phyloP scores from a whole-genome alignment of 1,284 basidiomycete genomes.

The Schizophyllum commune region DNA sequence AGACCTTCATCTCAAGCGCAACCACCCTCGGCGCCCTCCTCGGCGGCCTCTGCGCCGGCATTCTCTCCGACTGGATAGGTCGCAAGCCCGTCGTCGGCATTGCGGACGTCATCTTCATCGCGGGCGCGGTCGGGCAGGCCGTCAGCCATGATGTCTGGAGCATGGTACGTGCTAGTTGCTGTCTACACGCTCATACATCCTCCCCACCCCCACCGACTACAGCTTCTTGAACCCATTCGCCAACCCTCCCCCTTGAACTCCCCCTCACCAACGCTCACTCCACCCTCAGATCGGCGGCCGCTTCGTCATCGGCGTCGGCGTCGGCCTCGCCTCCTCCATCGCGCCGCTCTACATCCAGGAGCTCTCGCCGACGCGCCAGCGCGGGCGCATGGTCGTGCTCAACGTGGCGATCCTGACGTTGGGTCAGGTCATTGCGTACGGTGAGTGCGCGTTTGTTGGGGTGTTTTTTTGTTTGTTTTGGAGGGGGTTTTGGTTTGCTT shows the following conservation, averaged over 20 bases:
- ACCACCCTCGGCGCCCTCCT: constrained; percentile 76
- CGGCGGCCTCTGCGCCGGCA: constrained; percentile 64
- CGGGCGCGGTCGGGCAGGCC: constrained; percentile 64
- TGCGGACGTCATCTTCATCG: constrained; percentile 71
- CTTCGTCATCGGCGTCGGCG: constrained; percentile 65
- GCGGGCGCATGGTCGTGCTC: constrained; percentile 71
- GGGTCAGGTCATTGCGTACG: constrained; percentile 69
- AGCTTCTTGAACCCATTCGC: no score
- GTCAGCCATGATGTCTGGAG: constrained; percentile 60
- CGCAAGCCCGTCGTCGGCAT: constrained; percentile 59
- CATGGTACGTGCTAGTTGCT: constrained; percentile 47
- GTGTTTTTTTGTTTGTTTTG: not conserved
- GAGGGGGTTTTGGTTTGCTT: no score
- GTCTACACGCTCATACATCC: not conserved
- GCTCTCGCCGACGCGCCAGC: constrained; percentile 66
- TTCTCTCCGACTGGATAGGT: constrained; percentile 69
- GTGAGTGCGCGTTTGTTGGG: constrained; percentile 11
- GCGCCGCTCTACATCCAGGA: constrained; percentile 83
- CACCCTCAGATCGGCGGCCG: constrained; percentile 54
- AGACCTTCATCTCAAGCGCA: constrained; percentile 77
- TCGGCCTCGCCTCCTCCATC: constrained; percentile 71
- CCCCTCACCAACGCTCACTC: not conserved
- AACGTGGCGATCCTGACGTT: constrained; percentile 25
- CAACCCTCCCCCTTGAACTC: no score
- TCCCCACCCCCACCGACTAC: no score